Base-by-base conservation (phyloP, 2,329 filamentous ascomycete species). In the Periconia macrospinosa region DNA sequence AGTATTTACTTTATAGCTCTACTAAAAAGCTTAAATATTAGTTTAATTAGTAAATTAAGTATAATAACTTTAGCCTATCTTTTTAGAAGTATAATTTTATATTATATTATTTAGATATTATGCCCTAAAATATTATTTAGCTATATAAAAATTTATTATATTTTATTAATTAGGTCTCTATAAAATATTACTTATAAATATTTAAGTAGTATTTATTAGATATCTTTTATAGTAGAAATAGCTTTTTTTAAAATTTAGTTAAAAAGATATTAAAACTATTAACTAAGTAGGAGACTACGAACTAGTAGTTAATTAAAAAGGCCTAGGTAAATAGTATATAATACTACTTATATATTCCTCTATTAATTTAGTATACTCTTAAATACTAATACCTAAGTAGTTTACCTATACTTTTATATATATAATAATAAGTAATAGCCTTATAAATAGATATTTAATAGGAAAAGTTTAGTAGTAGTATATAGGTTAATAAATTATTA, bases 211-310 rank as follows among this genome's bases (percentile, higher is more conserved):
- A 30, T 53, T 14, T 49, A 23, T 35, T 53, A 45, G 41, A 53
- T n/a, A 53, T 53, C 15, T 40, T 45, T 30, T 11, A 14, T 18
- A 15, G 45, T 18, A 53, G 23, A 30, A 37, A 53, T 37, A 37
- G 50, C 30, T 15, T 11, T 15, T 53, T 53, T 40, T 27, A 49
- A 45, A 45, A 44, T 15, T 37, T 53, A 19, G 45, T 52, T 19
- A 52, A 52, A 43, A 47, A 52, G 19, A 52, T 20, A 15, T 47
- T 52, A 20, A 43, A 52, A 23, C 49, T 43, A 20, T 52, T 52
- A 17, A 47, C 43, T 20, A 23, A 27, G n/a, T 52, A 20, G 20
- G 50, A 47, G 27, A 41, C 20, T 5, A 43, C 42, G 50, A 47
- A 33, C 30, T 35, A 18, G 43, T 11, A 42, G 35, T 23, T 35